A percentile compares a stretch with the other conserved stretches of the same genome.
phyloP scores from a whole-genome alignment of 116 monocot species.

The Trichopus zeylanicus region DNA sequence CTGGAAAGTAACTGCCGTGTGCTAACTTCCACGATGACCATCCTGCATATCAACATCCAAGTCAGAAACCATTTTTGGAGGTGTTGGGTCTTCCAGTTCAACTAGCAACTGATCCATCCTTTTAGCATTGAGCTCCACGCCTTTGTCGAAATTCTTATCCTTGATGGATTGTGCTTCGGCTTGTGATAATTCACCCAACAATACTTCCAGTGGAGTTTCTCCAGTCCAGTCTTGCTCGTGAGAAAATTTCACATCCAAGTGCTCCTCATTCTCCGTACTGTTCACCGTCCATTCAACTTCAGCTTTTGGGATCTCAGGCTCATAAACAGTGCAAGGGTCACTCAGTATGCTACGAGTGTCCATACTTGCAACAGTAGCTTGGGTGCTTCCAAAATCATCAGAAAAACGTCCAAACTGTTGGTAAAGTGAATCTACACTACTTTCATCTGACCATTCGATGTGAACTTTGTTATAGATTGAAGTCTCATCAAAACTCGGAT shows the following conservation, averaged over 20 bases:
- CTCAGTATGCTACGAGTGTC: neutral
- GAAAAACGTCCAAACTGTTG: neutral
- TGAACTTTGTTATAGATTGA: neutral
- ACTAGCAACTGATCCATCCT: neutral
- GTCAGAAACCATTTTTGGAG: neutral
- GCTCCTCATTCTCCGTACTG: too few species aligned
- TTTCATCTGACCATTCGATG: neutral
- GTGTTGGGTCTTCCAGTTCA: neutral
- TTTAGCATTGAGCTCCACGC: too few species aligned
- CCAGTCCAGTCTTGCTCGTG: neutral
- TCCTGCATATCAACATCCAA: neutral
- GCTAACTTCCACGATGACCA: neutral
- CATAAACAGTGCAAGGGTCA: neutral
- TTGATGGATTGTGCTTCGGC: neutral
- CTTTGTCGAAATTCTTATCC: too few species aligned
- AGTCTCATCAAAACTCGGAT: neutral
- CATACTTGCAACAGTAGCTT: neutral
- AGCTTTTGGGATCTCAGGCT: neutral
- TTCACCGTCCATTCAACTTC: constrained; percentile 1
- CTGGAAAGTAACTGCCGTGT: neutral
- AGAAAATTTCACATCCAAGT: neutral
- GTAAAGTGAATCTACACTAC: neutral
- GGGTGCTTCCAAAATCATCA: neutral
- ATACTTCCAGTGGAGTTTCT: neutral
- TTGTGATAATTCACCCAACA: neutral